phyloP scores from a whole-genome alignment of 2,329 filamentous ascomycete genomes.

The Exophiala alcalophila region DNA sequence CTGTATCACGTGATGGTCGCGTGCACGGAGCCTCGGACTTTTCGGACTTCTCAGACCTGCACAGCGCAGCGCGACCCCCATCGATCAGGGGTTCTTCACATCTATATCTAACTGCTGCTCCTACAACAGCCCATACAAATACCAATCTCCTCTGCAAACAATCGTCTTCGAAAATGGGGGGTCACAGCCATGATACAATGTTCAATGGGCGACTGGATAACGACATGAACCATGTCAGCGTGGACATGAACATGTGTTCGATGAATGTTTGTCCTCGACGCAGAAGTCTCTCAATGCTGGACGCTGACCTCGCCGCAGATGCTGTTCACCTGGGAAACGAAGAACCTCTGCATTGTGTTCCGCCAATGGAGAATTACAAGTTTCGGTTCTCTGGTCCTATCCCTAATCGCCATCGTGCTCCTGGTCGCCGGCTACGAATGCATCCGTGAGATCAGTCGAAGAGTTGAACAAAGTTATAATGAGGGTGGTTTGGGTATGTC shows the following conservation, averaged over 20 bases:
- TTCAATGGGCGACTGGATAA: too few relatives aligned
- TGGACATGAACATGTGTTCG: constrained; percentile 70
- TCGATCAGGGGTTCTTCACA: too few relatives aligned
- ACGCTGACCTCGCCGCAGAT: constrained; percentile 58
- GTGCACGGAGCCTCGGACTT: too few relatives aligned
- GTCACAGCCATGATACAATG: too few relatives aligned
- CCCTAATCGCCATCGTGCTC: constrained; percentile 75
- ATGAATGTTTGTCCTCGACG: constrained; percentile 70
- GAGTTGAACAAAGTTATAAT: constrained; percentile 63
- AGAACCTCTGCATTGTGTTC: constrained; percentile 95
- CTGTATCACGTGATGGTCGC: too few relatives aligned
- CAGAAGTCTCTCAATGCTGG: background rate
- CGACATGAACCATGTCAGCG: constrained; percentile 53
- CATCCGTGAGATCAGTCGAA: constrained; percentile 70
- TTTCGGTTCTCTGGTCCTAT: constrained; percentile 71
- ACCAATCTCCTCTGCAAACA: too few relatives aligned
- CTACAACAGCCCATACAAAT: too few relatives aligned
- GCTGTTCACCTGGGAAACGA: constrained; percentile 96
- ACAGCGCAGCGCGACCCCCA: too few relatives aligned
- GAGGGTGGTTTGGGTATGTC: constrained; percentile 34
- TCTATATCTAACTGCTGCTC: too few relatives aligned
- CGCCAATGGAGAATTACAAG: constrained; percentile 80
- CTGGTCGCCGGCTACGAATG: constrained; percentile 92
- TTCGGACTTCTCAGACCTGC: too few relatives aligned
- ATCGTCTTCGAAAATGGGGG: constrained; percentile 17